These are phyloP conservation scores for Metschnikowia dekortorum DNA, from an alignment of 805 yeast genomes.

Conservation along the genomic window DNA sequence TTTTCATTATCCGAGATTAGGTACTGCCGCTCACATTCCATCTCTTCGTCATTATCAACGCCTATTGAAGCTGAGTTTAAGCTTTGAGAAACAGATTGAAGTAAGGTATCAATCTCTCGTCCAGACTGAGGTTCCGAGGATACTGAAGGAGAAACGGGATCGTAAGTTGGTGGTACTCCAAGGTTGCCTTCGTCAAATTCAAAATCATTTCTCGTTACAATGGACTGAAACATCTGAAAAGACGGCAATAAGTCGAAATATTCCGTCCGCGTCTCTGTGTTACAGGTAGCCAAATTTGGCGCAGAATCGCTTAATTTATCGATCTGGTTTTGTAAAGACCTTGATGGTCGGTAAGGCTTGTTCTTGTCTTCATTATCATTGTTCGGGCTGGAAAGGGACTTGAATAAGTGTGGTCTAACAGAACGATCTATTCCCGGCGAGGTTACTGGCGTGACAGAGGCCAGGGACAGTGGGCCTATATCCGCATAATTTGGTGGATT, in stretches of 20 bases:
- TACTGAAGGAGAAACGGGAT: conserved; percentile 21
- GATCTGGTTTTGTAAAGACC: conserved; percentile 33
- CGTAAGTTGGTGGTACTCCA: conserved; percentile 35
- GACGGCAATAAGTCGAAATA: conserved; percentile 61
- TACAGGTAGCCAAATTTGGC: conserved; percentile 6
- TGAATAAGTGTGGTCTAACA: background rate
- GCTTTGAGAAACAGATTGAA: conserved; percentile 11
- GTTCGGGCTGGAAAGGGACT: background rate
- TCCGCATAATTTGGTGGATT: conserved; percentile 23
- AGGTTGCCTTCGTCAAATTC: conserved; percentile 34
- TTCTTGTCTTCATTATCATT: conserved; percentile 1
- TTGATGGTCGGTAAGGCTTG: conserved; percentile 32
- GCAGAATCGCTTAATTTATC: conserved; percentile 19
- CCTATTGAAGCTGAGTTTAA: conserved; percentile 1
- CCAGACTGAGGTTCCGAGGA: background rate
- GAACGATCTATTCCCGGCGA: conserved; percentile 3
- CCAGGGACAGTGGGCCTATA: conserved; percentile 12
- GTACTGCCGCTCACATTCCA: conserved; percentile 15
- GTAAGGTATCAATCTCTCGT: conserved; percentile 4
- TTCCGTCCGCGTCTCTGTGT: conserved; percentile 17
- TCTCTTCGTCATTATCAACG: conserved; percentile 9
- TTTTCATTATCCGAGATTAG: conserved; percentile 15
- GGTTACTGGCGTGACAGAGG: conserved; percentile 8
- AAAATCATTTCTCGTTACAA: conserved; percentile 38
- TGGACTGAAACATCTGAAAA: conserved; percentile 61